A percentile compares a stretch with the other conserved stretches of the same genome.
phyloP scores from a whole-genome alignment of 2,329 filamentous ascomycete genomes.

The Talaromyces islandicus region DNA sequence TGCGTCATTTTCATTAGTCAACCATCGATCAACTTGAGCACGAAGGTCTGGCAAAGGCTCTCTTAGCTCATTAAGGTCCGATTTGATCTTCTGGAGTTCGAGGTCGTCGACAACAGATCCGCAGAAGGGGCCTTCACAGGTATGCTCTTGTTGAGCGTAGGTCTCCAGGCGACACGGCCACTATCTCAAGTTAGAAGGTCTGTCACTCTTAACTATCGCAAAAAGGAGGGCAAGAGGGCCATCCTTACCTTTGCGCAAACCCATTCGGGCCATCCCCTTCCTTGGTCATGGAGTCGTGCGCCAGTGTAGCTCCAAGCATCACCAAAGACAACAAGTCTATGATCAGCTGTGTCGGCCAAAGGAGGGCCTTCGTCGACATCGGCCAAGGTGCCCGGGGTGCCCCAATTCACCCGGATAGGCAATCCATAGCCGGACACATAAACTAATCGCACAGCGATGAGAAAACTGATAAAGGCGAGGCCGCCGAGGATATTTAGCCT shows the following conservation, averaged over 20 bases:
- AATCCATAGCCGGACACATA: slow-evolving; percentile 5
- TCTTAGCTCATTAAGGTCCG: slow-evolving; percentile 17
- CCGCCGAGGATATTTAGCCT: slow-evolving; percentile 4
- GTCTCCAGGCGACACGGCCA: slow-evolving; percentile 30
- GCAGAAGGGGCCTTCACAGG: slow-evolving; percentile 19
- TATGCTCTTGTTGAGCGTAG: slow-evolving; percentile 24
- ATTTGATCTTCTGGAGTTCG: slow-evolving; percentile 20
- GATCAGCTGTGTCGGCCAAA: slow-evolving; percentile 18
- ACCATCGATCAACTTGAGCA: slow-evolving; percentile 30
- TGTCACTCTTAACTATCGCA: not conserved
- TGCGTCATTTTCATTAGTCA: slow-evolving; percentile 24
- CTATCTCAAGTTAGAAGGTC: slow-evolving; percentile 13
- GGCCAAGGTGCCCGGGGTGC: not conserved
- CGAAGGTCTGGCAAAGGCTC: slow-evolving; percentile 29
- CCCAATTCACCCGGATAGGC: not conserved
- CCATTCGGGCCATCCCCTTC: slow-evolving; percentile 28
- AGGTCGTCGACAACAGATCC: slow-evolving; percentile 30
- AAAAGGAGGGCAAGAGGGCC: not conserved
- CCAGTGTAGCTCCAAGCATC: slow-evolving; percentile 35
- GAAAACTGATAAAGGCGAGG: slow-evolving; percentile 6
- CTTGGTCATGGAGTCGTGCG: slow-evolving; percentile 19
- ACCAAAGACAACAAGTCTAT: slow-evolving; percentile 32
- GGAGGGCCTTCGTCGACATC: slow-evolving; percentile 17
- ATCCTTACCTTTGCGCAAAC: slow-evolving; percentile 30
- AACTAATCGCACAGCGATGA: slow-evolving; percentile 5